Percentiles rank a stretch among this genome's conserved stretches.
Evolutionary conservation across 2,329 filamentous ascomycete genomes (phyloP).

Genomic region (Colletotrichum tabaci): DNA sequence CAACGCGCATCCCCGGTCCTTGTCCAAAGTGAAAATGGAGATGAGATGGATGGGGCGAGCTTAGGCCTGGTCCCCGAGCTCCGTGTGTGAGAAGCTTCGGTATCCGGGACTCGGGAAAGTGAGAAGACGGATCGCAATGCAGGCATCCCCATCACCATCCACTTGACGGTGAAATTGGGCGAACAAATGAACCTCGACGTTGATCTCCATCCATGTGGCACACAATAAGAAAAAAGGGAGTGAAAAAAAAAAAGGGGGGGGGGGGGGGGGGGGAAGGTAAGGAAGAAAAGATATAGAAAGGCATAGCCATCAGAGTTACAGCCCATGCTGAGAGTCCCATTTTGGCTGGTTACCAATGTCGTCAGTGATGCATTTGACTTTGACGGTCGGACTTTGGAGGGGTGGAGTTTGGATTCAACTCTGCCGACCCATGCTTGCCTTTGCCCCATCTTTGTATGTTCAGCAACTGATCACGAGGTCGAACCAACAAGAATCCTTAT

Average conservation of each 20-base stretch:
- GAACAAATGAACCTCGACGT: not conserved
- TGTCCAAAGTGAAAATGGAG: constrained; percentile 18
- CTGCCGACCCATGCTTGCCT: constrained; percentile 8
- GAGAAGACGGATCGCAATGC: not conserved
- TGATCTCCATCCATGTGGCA: constrained; percentile 31
- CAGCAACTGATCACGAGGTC: constrained; percentile 34
- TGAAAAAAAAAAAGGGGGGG: too few species aligned
- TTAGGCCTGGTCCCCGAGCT: constrained; percentile 3
- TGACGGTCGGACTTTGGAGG: constrained; percentile 26
- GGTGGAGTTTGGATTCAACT: constrained; percentile 8
- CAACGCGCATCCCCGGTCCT: constrained; percentile 30
- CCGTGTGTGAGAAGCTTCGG: not conserved
- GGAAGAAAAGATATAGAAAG: too few species aligned
- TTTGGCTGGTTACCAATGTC: constrained; percentile 31
- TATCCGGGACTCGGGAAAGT: not conserved
- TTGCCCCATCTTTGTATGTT: constrained; percentile 13
- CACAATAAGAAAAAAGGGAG: constrained; percentile 4
- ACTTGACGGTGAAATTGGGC: not conserved
- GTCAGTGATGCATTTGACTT: constrained; percentile 39
- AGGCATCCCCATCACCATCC: constrained; percentile 14
- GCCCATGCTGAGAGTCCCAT: constrained; percentile 27
- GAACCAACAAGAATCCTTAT: constrained; percentile 14
- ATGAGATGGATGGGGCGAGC: constrained; percentile 10
- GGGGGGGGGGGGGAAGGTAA: too few species aligned
- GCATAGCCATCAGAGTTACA: constrained; percentile 12